Base-by-base conservation (phyloP, 2,329 filamentous ascomycete species). In the Microthyrium microscopicum region DNA sequence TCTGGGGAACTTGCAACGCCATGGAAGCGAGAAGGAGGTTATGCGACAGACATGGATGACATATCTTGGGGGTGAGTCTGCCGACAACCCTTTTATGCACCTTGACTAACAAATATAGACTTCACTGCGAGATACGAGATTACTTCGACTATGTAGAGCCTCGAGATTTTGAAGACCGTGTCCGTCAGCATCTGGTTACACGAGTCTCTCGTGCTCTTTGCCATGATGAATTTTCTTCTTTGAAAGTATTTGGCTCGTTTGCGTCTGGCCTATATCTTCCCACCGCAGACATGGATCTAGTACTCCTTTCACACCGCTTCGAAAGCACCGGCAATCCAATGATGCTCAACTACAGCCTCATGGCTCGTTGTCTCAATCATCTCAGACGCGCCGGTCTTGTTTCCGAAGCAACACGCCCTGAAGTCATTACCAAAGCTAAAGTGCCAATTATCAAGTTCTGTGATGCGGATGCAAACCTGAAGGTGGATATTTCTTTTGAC, bases 401-500 rank as follows among this genome's bases (percentile, higher is more conserved):
- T 15, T 15, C 12, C 6, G 27, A 31, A 12, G 8, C 32, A 19
- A 58, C 64, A 5, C 64, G 70, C 2, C 62, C 84, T 20, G 68
- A 79, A 44, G 64, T 77, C 21, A 82, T 98, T 42, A 48, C 66
- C 2, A 62, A 66, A 42, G 85, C 89, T 16, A 83, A 79, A 46
- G 85, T 98, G 3, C 89, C 89, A 0, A 71, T 98, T 34, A 71
- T 95, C 55, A 98, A 98, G 53, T 95, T 81, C 47, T 67, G 82
- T 28, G 89, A 98, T 48, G 64, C 60, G 35, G 47, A 67, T 34
- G 94, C 85, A 2, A 75, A 74, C 9, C 61, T 98, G 34, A 81
- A 79, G 44, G 78, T 95, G 9, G 89, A 98, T 50, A 69, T 98
- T 9, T 95, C 85, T 0, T 94, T 98, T 49, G 87, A 98, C 56